Evolutionary conservation across 768 basidiomycete species (phyloP).

Genomic region (Macrolepiota albuminosa): DNA sequence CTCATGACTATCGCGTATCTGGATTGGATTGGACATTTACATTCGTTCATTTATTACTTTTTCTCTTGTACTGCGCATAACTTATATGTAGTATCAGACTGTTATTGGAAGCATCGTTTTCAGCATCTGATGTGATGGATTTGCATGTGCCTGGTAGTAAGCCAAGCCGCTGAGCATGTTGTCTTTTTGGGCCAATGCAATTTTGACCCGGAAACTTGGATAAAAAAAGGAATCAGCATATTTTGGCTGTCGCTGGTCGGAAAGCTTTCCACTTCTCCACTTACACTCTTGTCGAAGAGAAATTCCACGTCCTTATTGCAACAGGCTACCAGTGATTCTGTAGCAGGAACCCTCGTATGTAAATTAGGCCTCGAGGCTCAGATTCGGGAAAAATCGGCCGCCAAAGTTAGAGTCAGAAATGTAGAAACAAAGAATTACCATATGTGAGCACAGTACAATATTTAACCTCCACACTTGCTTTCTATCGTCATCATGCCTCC

Average conservation of each 20-base stretch:
- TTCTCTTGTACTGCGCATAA: conserved; percentile 6
- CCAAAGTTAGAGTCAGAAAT: conserved; percentile 15
- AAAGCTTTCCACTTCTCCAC: neutral
- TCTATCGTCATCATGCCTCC: conserved; percentile 41
- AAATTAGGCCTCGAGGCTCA: conserved; percentile 1
- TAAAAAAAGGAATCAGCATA: neutral
- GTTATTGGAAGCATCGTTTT: conserved; percentile 10
- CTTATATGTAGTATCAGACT: conserved; percentile 18
- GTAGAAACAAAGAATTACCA: conserved; percentile 6
- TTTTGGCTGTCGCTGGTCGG: neutral
- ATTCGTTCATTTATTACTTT: conserved; percentile 13
- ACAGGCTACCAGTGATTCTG: neutral
- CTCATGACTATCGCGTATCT: conserved; percentile 24
- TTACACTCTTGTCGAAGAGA: neutral
- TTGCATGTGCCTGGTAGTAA: neutral
- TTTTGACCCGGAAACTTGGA: neutral
- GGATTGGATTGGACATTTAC: conserved; percentile 27
- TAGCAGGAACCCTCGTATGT: neutral
- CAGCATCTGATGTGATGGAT: neutral
- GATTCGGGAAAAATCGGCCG: conserved; percentile 35
- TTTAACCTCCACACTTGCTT: conserved; percentile 20
- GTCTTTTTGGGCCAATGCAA: neutral
- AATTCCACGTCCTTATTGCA: neutral
- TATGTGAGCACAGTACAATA: conserved; percentile 16
- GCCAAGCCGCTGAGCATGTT: neutral